Percentiles rank a stretch among this genome's conserved stretches.
Conservation (phyloP, 1,284 basidiomycete genomes). For the Rhodotorula mucilaginosa region DNA sequence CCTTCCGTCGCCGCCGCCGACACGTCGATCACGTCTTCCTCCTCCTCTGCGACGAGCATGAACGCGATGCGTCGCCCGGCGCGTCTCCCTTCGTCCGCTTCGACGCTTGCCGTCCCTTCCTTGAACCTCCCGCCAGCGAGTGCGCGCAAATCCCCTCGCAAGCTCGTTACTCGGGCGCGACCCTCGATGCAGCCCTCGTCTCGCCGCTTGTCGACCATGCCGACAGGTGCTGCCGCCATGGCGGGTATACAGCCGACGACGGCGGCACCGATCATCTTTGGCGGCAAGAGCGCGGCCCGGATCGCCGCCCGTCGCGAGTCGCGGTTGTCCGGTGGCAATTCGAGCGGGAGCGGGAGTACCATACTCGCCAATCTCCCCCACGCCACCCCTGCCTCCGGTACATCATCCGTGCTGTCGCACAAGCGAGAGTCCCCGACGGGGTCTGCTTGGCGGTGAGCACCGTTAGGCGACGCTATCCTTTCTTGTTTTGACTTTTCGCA, state of each 20-base stretch:
- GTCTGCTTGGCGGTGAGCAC: background rate
- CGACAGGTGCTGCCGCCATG: background rate
- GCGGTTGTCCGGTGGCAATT: constrained; percentile 16
- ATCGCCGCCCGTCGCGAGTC: constrained; percentile 35
- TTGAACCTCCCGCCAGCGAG: background rate
- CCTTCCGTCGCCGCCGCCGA: constrained; percentile 1
- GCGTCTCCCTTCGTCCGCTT: background rate
- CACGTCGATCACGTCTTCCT: constrained; percentile 3
- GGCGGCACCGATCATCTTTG: constrained; percentile 14
- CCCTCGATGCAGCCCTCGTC: constrained; percentile 10
- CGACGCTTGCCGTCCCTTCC: background rate
- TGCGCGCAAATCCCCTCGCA: constrained; percentile 23
- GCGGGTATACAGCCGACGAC: constrained; percentile 6
- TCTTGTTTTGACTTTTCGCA: background rate
- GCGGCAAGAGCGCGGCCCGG: constrained; percentile 32
- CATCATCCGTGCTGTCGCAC: background rate
- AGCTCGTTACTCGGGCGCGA: constrained; percentile 11
- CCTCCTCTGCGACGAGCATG: background rate
- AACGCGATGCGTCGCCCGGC: constrained; percentile 8
- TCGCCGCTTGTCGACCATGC: constrained; percentile 13
- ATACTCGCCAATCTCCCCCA: background rate
- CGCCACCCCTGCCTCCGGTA: background rate
- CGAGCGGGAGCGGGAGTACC: constrained; percentile 5
- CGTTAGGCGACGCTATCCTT: background rate
- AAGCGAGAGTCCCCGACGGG: constrained; percentile 1